Percentiles rank a stretch among this genome's conserved stretches.
phyloP scores from a whole-genome alignment of 164 flowering plant species.

The Aristolochia californica region DNA sequence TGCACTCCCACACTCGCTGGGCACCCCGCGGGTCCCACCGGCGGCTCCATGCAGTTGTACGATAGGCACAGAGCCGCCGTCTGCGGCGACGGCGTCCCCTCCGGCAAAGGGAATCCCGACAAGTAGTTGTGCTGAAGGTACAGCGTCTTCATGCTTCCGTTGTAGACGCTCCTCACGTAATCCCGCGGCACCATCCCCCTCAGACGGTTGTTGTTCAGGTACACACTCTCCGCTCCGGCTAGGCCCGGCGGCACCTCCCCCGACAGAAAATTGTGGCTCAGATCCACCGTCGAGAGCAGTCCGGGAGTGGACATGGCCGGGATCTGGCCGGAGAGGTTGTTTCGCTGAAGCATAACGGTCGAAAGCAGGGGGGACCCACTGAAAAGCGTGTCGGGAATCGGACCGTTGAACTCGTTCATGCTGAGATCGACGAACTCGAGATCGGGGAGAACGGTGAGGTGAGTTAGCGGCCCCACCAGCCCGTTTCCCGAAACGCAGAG shows the following conservation, averaged over 20 bases:
- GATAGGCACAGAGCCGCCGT: slow-evolving; percentile 45
- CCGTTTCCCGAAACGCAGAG: slow-evolving; percentile 39
- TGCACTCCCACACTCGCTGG: slow-evolving; percentile 49
- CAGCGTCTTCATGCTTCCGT: slow-evolving; percentile 35
- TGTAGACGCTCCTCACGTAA: slow-evolving; percentile 27
- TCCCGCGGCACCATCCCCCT: slow-evolving; percentile 45
- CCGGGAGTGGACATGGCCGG: slow-evolving; percentile 4
- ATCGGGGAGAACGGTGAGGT: slow-evolving; percentile 23
- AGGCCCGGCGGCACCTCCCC: slow-evolving; percentile 31
- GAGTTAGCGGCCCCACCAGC: slow-evolving; percentile 46
- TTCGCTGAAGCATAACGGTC: slow-evolving; percentile 51
- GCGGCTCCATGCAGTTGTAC: slow-evolving; percentile 70
- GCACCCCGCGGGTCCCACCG: slow-evolving; percentile 28
- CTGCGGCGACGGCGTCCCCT: slow-evolving; percentile 28
- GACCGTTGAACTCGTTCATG: slow-evolving; percentile 55
- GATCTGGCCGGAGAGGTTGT: slow-evolving; percentile 43
- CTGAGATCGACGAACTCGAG: slow-evolving; percentile 55
- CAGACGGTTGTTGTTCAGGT: slow-evolving; percentile 54
- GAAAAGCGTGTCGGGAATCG: slow-evolving; percentile 42
- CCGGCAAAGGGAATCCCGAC: slow-evolving; percentile 27
- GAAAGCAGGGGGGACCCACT: slow-evolving; percentile 13
- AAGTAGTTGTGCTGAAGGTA: slow-evolving; percentile 66
- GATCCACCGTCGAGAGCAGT: slow-evolving; percentile 39
- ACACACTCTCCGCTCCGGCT: slow-evolving; percentile 43
- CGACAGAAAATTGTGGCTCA: slow-evolving; percentile 50